Evolutionary conservation across 2,329 filamentous ascomycete genomes (phyloP), one percentile per base, ranked within the genome.

Genomic region (Thielaviopsis punctulata): DNA sequence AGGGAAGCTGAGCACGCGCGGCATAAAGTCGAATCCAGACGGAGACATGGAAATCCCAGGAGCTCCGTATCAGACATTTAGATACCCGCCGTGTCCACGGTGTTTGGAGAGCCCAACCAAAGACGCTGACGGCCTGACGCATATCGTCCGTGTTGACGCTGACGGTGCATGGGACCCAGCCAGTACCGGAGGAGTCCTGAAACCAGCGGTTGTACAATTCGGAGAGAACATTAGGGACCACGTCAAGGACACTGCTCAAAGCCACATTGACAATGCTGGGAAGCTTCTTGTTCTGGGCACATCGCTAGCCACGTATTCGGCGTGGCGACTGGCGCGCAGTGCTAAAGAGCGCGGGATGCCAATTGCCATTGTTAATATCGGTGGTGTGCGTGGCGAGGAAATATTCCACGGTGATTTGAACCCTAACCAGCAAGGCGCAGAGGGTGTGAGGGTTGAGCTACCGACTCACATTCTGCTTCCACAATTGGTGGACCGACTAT

Each of bases 181-280:
- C 0, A 81, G 79, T 58, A 79, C 75, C 2, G 86, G 80, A 0
- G 92, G 90, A 2, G 79, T 96, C 36, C 65, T 98, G 52, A 96
- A 96, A 62, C 92, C 92, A 3, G 86, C 86, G 1, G 89, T 98
- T 2, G 81, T 89, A 60, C 95, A 96, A 87, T 96, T 96, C 64
- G 92, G 92, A 15, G 92, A 96, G 66, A 89, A 79, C 55, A 94
- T 96, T 48, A 71, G 77, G 0, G 65, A 68, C 1, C 61, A 67
- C 1, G 80, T 89, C 33, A 95, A 93, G 64, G 65, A 69, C 1
- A 80, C 79, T 0, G 90, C 89, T 1, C 89, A 96, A 62, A 68
- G 78, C 24, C 84, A 84, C 12, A 79, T 96, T 48, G 86, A 95
- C 60, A 73, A 75, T 24, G 84, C 87, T 1, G 80, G 79, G 5